A percentile compares a stretch with the other conserved stretches of the same genome.
Evolutionary conservation across 257 asterid species (phyloP).

Genomic region (Salvia rosmarinus): DNA sequence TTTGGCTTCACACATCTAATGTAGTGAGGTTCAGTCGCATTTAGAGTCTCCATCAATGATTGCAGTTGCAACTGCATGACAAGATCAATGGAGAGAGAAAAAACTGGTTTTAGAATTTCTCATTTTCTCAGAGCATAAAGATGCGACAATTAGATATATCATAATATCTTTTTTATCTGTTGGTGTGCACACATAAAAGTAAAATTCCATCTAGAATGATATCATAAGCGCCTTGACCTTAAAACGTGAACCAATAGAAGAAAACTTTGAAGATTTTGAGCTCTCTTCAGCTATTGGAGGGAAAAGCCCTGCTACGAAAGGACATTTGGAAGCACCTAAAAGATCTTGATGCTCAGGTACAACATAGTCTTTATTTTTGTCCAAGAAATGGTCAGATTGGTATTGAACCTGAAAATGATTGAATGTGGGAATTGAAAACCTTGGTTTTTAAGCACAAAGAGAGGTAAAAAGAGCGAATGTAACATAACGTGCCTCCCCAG

Average conservation of each 20-base stretch:
- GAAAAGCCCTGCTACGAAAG: slow-evolving; percentile 97
- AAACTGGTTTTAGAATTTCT: slow-evolving; percentile 18
- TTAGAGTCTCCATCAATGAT: slow-evolving; percentile 88
- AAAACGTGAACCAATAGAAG: slow-evolving; percentile 97
- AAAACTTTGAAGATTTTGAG: slow-evolving; percentile 88
- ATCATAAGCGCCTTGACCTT: slow-evolving; percentile 59
- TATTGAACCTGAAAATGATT: slow-evolving; percentile 77
- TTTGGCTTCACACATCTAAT: slow-evolving; percentile 98
- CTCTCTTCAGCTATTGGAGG: slow-evolving; percentile 83
- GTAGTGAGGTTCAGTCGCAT: slow-evolving; percentile 96
- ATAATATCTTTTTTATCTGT: not conserved
- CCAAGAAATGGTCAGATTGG: slow-evolving; percentile 91
- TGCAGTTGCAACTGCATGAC: slow-evolving; percentile 89
- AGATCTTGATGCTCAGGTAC: slow-evolving; percentile 98
- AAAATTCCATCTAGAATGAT: not conserved
- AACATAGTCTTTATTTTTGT: slow-evolving; percentile 97
- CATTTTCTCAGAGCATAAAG: slow-evolving; percentile 25
- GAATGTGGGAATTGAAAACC: slow-evolving; percentile 34
- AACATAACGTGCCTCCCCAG: slow-evolving; percentile 84
- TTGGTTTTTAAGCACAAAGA: slow-evolving; percentile 28
- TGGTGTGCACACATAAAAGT: slow-evolving; percentile 8
- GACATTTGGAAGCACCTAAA: slow-evolving; percentile 77
- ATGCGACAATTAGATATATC: slow-evolving; percentile 18
- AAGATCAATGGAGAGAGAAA: slow-evolving; percentile 35
- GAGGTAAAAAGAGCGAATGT: slow-evolving; percentile 12